These are phyloP conservation scores for Exophiala sp. DNA, from an alignment of 2,329 filamentous ascomycete genomes.

Conservation along the genomic window DNA sequence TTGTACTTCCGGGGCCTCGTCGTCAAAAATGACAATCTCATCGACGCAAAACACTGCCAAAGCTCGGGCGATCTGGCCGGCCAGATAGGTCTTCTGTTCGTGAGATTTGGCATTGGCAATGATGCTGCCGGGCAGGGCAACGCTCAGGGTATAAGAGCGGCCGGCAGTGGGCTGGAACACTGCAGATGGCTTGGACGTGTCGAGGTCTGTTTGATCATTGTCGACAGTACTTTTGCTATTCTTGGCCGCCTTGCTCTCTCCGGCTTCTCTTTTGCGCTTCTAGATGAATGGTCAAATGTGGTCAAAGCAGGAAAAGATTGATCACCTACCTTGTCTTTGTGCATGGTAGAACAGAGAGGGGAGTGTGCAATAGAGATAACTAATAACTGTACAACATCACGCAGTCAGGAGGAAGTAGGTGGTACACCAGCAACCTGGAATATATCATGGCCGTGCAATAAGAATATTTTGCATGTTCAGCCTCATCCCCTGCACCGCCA, in stretches of 20 bases:
- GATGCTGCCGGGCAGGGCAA: conserved; percentile 73
- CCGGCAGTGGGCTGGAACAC: conserved; percentile 61
- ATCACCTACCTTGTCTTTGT: conserved; percentile 15
- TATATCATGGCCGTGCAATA: no score
- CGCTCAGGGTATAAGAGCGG: conserved; percentile 66
- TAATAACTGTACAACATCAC: background rate
- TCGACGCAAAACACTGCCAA: conserved; percentile 78
- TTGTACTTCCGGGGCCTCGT: conserved; percentile 43
- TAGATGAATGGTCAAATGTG: background rate
- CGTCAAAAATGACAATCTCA: conserved; percentile 76
- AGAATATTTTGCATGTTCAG: background rate
- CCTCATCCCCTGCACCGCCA: background rate
- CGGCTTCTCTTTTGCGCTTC: conserved; percentile 17
- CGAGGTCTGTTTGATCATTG: conserved; percentile 32
- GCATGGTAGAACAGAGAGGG: background rate
- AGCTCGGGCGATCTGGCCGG: conserved; percentile 71
- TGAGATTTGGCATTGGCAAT: conserved; percentile 62
- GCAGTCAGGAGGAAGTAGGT: no score
- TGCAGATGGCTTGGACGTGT: conserved; percentile 63
- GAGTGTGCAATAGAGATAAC: background rate
- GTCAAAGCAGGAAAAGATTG: background rate
- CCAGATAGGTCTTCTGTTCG: conserved; percentile 67
- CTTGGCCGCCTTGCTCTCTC: conserved; percentile 8
- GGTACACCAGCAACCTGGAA: no score
- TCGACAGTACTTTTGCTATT: conserved; percentile 1